Evolutionary conservation across 2,329 filamentous ascomycete genomes (phyloP).

Genomic region (Knufia petricola): DNA sequence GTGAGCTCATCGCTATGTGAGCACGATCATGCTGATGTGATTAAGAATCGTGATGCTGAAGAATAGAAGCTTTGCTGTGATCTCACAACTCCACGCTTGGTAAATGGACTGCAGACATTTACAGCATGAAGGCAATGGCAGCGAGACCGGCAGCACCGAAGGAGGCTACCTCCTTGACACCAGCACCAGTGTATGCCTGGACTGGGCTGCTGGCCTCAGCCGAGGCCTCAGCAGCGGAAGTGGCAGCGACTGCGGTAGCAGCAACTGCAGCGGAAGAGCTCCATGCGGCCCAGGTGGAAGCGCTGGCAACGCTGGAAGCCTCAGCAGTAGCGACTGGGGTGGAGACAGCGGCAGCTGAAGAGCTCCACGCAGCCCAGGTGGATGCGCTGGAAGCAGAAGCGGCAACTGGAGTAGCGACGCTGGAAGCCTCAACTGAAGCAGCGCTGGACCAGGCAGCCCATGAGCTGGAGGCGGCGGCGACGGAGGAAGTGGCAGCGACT

Average conservation of each 20-base stretch:
- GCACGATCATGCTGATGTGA: slow-evolving; percentile 6
- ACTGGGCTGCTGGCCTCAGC: slow-evolving; percentile 4
- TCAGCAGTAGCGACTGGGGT: not conserved
- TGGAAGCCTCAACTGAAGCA: not conserved
- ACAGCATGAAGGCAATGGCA: slow-evolving; percentile 12
- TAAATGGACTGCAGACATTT: slow-evolving; percentile 10
- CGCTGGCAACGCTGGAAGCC: not conserved
- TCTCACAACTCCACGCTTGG: slow-evolving; percentile 3
- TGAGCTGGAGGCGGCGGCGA: not conserved
- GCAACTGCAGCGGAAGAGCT: not conserved
- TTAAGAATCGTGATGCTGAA: not conserved
- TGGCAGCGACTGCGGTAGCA: not conserved
- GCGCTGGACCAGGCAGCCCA: slow-evolving; percentile 1
- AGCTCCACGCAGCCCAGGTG: slow-evolving; percentile 3
- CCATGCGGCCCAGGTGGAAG: not conserved
- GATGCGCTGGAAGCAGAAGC: not conserved
- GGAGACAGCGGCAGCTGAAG: not conserved
- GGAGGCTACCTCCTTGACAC: not conserved
- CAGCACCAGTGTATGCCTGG: slow-evolving; percentile 5
- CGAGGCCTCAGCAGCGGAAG: not conserved
- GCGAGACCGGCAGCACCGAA: slow-evolving; percentile 11
- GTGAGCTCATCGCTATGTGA: not conserved
- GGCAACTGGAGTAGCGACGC: not conserved
- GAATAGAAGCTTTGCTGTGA: slow-evolving; percentile 7
- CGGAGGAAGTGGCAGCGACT: not conserved